Conservation (phyloP, 495 filamentous ascomycete genomes). For the Aspergillus haitiensis region DNA sequence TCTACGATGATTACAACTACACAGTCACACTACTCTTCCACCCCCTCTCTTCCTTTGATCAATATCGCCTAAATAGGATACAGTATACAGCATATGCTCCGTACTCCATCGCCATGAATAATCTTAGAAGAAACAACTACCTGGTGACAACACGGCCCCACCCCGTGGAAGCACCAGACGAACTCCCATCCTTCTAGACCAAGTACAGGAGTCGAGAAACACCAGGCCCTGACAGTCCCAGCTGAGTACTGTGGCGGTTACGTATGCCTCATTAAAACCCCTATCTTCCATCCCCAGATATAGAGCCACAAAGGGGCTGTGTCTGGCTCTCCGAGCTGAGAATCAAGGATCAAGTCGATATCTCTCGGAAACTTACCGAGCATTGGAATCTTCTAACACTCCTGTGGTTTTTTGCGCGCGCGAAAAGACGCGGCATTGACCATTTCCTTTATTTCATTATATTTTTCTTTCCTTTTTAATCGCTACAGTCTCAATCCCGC, state of each 20-base stretch:
- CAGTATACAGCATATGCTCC: too few relatives aligned
- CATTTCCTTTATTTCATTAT: too few relatives aligned
- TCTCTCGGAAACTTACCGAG: not conserved
- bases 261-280: not conserved
- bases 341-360: not conserved
- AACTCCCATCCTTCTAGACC: not conserved
- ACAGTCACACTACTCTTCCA: too few relatives aligned
- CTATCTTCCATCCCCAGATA: not conserved
- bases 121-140: too few relatives aligned
- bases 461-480: too few relatives aligned
- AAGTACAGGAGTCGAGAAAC: not conserved
- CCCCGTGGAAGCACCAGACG: not conserved
- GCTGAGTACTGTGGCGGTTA: not conserved
- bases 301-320: not conserved
- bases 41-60: too few relatives aligned
- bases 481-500: too few relatives aligned
- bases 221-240: not conserved
- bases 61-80: too few relatives aligned
- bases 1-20: too few relatives aligned
- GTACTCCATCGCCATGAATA: too few relatives aligned
- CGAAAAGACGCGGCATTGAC: too few relatives aligned
- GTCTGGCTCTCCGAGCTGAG: not conserved
- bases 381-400: not conserved
- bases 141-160: not conserved
- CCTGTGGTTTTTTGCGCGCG: not conserved